Base-by-base conservation (phyloP, 2,329 filamentous ascomycete genomes). In the Dothideomycetes sp. region DNA sequence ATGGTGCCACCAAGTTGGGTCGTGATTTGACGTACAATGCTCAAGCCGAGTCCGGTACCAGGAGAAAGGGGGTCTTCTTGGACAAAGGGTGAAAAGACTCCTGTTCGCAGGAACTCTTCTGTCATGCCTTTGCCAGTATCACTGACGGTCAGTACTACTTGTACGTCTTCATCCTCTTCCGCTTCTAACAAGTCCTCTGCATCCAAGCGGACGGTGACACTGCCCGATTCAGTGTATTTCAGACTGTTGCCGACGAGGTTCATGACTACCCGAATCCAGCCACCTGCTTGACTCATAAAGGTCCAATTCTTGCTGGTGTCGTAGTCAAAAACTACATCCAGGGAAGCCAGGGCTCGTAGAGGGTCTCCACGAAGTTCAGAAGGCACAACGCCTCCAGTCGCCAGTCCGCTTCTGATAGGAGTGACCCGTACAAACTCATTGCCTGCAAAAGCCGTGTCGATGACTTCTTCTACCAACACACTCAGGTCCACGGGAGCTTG, bases 61-160 rank as follows among this genome's bases (percentile, higher is more conserved):
- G 74, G 69, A 0, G 71, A 66, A 1, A 84, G 55, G 0, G 64
- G 61, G 33, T 82, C 70, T 50, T 84, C 81, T 45, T 84, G 80
- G 0, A 67, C 60, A 45, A 83, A 84, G 0, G 78, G 74, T 0
- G 69, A 73, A 54, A 78, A 84, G 0, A 84, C 58, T 11, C 71
- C 67, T 12, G 75, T 70, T 19, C 70, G 65, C 4, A 83, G 57
- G 47, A 78, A 85, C 6, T 81, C 74, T 10, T 72, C 64, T 0
- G 71, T 71, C 36, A 84, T 84, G 1, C 81, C 81, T 24, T 68
- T 69, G 0, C 81, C 81, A 0, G 78, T 80, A 49, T 85, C 81
- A 0, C 64, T 63, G 1, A 84, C 71, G 8, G 45, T 46, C 17
- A 44, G 16, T 5, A 25, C 4, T 9, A 41, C 32, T 12, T 35